A percentile compares a stretch with the other conserved stretches of the same genome.
Conservation (phyloP, 345 rosid genomes). For the Geranium rotundifolium region DNA sequence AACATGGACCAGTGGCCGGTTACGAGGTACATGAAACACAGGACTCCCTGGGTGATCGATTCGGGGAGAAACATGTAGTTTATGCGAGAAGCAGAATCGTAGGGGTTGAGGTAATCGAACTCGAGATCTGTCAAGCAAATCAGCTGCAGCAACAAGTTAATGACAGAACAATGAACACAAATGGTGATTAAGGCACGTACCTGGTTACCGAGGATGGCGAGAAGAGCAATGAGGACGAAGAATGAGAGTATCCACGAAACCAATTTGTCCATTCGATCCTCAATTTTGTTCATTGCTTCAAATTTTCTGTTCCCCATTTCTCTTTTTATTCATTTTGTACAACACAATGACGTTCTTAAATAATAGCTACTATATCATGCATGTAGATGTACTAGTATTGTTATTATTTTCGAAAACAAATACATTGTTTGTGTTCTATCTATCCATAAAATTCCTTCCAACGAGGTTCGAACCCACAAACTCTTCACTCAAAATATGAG, state of each 20-base stretch:
- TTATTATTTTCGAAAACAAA: too few relatives aligned
- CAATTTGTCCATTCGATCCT: not conserved
- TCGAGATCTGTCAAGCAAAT: conserved; percentile 32
- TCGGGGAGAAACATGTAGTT: conserved; percentile 28
- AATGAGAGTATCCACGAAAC: conserved; percentile 8
- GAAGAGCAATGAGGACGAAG: conserved; percentile 6
- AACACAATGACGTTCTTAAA: too few relatives aligned
- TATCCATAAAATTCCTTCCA: too few relatives aligned
- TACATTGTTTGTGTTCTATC: too few relatives aligned
- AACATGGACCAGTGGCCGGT: conserved; percentile 36
- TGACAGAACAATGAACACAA: not conserved
- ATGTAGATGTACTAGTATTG: too few relatives aligned
- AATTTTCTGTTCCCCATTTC: not conserved
- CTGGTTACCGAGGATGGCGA: conserved; percentile 11
- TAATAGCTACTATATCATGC: too few relatives aligned
- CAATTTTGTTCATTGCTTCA: not conserved
- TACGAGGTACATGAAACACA: conserved; percentile 22
- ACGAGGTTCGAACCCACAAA: too few relatives aligned
- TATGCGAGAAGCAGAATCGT: conserved; percentile 23
- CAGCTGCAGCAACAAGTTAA: conserved; percentile 19
- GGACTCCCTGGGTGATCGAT: conserved; percentile 22
- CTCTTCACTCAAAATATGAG: too few relatives aligned
- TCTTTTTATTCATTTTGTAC: too few relatives aligned
- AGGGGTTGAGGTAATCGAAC: conserved; percentile 32
- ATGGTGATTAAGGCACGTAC: not conserved